Evolutionary conservation across 441 rosid species (phyloP).

Genomic region (Lagerstroemia fauriei): DNA sequence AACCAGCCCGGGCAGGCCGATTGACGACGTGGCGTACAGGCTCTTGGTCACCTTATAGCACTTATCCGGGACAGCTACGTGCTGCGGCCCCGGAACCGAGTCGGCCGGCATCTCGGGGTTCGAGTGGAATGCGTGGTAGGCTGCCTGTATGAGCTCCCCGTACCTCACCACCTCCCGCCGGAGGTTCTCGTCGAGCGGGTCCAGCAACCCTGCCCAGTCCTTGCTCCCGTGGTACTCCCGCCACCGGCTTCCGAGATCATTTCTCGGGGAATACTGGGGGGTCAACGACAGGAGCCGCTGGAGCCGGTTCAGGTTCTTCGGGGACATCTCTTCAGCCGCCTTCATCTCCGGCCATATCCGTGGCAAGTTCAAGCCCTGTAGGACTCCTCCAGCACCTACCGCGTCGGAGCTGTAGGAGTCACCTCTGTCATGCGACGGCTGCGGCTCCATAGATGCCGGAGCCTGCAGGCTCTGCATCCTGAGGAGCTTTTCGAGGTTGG

Average conservation of each 20-base stretch:
- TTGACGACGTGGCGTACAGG: conserved; percentile 57
- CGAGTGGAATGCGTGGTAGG: conserved; percentile 60
- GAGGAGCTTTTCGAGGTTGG: conserved; percentile 68
- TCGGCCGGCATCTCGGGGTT: conserved; percentile 39
- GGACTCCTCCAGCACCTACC: not conserved
- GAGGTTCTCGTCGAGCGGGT: conserved; percentile 68
- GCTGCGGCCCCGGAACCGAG: conserved; percentile 40
- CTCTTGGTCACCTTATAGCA: conserved; percentile 54
- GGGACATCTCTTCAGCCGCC: conserved; percentile 88
- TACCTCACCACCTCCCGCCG: conserved; percentile 57
- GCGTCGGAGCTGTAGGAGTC: not conserved
- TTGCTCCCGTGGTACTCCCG: conserved; percentile 44
- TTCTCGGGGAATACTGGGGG: conserved; percentile 77
- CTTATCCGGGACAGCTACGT: conserved; percentile 53
- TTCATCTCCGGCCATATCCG: conserved; percentile 79
- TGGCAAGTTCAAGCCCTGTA: conserved; percentile 55
- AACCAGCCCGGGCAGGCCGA: conserved; percentile 44
- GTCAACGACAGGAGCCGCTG: conserved; percentile 68
- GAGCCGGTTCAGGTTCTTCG: conserved; percentile 61
- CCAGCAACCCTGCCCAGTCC: conserved; percentile 52
- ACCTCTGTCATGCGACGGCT: not conserved
- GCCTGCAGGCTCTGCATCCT: conserved; percentile 20
- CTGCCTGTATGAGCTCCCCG: conserved; percentile 56
- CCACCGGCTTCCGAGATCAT: conserved; percentile 57
- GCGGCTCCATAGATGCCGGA: too few relatives aligned